Base-by-base conservation (phyloP, 2,329 filamentous ascomycete genomes). In the Juglanconis sp. region DNA sequence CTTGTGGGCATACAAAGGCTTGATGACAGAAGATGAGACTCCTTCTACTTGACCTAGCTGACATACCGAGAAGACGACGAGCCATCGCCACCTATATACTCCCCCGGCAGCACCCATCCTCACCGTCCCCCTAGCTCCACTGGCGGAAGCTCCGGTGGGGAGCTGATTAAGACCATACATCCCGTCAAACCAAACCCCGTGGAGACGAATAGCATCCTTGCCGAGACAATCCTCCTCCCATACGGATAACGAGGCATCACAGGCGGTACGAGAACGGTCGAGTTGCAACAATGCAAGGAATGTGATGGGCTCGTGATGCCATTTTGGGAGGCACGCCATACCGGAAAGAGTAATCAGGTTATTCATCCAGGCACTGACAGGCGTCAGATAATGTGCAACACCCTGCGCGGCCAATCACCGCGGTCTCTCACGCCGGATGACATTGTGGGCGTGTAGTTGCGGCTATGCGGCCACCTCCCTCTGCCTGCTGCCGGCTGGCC, bases 341-440 rank as follows among this genome's bases (percentile, higher is more conserved):
- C 55, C 55, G 7, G 7, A 57, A 24, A 4, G 9, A n/a, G 55
- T 52, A 57, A 52, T 57, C n/a, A 11, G 55, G 55, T 57, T 51
- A 57, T 57, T 57, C 55, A 57, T 30, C 17, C 55, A 48, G 17
- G 46, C 46, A 31, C 31, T 31, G 17, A 17, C 17, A 31, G 24
- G 46, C 15, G 24, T 17, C 17, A n/a, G 46, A 24, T 9, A 31
- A 17, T 17, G 24, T 11, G 17, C 15, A 4, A 48, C 31, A 8
- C 15, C 36, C 15, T 44, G 52, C 30, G 10, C 6, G 38, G 24
- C 53, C 42, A 55, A 55, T 55, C 42, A 55, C 11, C 30, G 17
- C 4, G 17, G 11, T 2, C 4, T 9, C 38, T 15, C 32, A 17
- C 50, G 17, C 32, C 36, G 48, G 48, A 9, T 15, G 48, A 15